phyloP scores from a whole-genome alignment of 1,284 basidiomycete species.

The Anthracocystis setariae region DNA sequence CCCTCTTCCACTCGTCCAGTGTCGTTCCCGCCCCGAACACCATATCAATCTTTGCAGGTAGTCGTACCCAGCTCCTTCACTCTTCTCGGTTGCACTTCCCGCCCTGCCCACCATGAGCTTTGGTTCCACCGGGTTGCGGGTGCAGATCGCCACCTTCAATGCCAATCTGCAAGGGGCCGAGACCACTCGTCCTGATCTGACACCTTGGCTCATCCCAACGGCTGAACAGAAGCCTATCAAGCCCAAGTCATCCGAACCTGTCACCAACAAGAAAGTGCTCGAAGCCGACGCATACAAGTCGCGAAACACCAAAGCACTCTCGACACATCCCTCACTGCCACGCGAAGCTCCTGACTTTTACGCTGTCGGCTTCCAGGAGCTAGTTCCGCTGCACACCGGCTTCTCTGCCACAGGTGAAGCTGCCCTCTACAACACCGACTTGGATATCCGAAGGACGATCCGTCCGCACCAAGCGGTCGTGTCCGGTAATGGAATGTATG shows the following conservation, averaged over 20 bases:
- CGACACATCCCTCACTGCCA: conserved; percentile 40
- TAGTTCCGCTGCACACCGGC: conserved; percentile 76
- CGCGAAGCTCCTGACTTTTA: conserved; percentile 75
- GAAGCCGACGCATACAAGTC: conserved; percentile 37
- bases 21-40: neutral
- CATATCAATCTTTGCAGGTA: no score
- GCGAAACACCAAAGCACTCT: conserved; percentile 35
- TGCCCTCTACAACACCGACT: conserved; percentile 75
- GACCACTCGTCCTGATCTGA: conserved; percentile 62
- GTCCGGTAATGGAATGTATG: conserved; percentile 58
- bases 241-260: conserved; percentile 27
- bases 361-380: conserved; percentile 88
- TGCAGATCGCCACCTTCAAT: conserved; percentile 86
- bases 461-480: conserved; percentile 66
- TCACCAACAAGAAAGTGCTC: conserved; percentile 31
- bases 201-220: conserved; percentile 65
- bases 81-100: no score
- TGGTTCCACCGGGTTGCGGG: conserved; percentile 68
- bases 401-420: conserved; percentile 68
- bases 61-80: no score
- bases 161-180: conserved; percentile 79
- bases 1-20: neutral
- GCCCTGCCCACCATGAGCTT: conserved; percentile 9
- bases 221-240: conserved; percentile 68
- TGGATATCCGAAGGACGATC: conserved; percentile 69